Conservation (phyloP, 768 basidiomycete species). For the Pluteus cervinus region DNA sequence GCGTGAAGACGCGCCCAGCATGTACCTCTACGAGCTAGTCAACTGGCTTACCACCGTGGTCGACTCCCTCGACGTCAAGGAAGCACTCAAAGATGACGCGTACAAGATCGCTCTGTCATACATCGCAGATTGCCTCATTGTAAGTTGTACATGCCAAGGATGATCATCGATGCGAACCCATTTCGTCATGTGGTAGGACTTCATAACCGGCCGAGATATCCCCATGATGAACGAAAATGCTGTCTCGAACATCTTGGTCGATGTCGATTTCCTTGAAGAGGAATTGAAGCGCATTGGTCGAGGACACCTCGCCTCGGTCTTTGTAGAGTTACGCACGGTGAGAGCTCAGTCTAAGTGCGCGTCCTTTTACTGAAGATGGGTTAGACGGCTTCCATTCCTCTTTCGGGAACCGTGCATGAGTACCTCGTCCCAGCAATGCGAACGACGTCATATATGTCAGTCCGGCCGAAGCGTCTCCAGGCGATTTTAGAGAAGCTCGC, state of each 20-base stretch:
- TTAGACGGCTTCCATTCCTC: conserved; percentile 67
- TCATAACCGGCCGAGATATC: conserved; percentile 71
- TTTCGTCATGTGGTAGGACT: conserved; percentile 45
- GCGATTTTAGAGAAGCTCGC: conserved; percentile 76
- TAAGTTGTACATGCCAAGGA: conserved; percentile 28
- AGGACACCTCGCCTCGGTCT: conserved; percentile 62
- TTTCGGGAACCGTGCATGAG: conserved; percentile 69
- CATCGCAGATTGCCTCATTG: conserved; percentile 85
- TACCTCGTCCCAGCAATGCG: conserved; percentile 71
- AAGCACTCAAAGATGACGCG: conserved; percentile 81
- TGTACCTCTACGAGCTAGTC: conserved; percentile 91
- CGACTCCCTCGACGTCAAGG: conserved; percentile 80
- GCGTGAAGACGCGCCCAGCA: conserved; percentile 76
- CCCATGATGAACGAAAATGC: conserved; percentile 84
- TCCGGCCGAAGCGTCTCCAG: conserved; percentile 70
- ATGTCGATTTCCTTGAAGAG: conserved; percentile 85
- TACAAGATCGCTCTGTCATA: conserved; percentile 87
- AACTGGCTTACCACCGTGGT: conserved; percentile 97
- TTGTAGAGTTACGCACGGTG: conserved; percentile 76
- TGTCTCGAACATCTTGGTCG: conserved; percentile 77
- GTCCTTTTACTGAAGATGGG: conserved; percentile 4
- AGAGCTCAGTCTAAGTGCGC: conserved; percentile 14
- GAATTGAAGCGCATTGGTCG: conserved; percentile 75
- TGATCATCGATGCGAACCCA: conserved; percentile 1
- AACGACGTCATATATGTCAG: conserved; percentile 55